phyloP scores from a whole-genome alignment of 768 basidiomycete genomes.

The Kwoniella mangroviensis region DNA sequence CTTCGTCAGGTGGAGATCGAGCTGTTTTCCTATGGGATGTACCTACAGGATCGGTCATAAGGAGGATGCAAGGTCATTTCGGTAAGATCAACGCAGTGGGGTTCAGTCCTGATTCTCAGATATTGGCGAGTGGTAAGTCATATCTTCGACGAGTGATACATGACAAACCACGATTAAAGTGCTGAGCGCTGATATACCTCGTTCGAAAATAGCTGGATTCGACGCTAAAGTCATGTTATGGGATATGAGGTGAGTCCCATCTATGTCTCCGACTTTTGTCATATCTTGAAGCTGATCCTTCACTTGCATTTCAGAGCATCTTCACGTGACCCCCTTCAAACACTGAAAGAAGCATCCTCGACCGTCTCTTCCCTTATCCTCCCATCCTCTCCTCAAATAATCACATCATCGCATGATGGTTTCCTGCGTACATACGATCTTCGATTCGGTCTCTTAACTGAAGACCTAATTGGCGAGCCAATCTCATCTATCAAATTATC shows the following conservation, averaged over 20 bases:
- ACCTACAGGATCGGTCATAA: constrained; percentile 76
- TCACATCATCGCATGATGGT: constrained; percentile 88
- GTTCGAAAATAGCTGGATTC: constrained; percentile 70
- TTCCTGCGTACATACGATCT: constrained; percentile 91
- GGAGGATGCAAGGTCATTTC: constrained; percentile 85
- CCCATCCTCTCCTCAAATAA: constrained; percentile 65
- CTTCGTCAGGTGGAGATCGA: constrained; percentile 90
- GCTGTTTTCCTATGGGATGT: constrained; percentile 97
- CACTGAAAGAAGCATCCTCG: constrained; percentile 55
- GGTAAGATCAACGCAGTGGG: constrained; percentile 88
- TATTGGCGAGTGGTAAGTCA: constrained; percentile 79
- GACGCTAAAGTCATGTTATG: constrained; percentile 89
- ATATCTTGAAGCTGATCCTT: background rate
- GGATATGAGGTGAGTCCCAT: constrained; percentile 75
- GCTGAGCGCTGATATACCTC: constrained; percentile 4
- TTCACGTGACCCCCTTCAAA: constrained; percentile 83
- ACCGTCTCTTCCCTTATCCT: constrained; percentile 48
- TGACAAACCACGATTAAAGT: too few species aligned
- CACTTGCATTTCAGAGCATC: constrained; percentile 64
- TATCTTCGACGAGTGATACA: too few species aligned
- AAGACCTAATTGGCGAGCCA: constrained; percentile 88
- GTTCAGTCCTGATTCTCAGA: constrained; percentile 76
- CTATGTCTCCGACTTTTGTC: background rate
- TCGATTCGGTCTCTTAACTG: constrained; percentile 84
- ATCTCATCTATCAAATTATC: constrained; percentile 82